A percentile compares a stretch with the other conserved stretches of the same genome.
These are phyloP conservation scores for Mycena epipterygia DNA, from an alignment of 768 basidiomycete genomes.

Conservation along the genomic window DNA sequence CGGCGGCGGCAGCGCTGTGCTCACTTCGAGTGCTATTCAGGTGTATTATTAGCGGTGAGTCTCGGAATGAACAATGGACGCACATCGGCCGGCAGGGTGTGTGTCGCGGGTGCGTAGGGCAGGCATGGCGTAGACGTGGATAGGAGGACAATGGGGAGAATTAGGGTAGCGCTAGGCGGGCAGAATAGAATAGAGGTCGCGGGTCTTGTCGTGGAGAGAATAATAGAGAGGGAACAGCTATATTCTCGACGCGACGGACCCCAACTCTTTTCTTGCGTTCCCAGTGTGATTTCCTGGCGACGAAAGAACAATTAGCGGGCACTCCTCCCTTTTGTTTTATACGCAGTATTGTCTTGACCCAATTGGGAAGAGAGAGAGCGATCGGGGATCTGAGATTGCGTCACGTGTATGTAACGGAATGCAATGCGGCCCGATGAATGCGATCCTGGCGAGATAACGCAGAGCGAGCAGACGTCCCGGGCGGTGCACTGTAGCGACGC, in stretches of 20 bases:
- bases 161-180: constrained; percentile 26
- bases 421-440: too few species aligned
- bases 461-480: too few species aligned
- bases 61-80: constrained; percentile 15
- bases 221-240: too few species aligned
- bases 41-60: background rate
- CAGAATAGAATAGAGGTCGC: constrained; percentile 12
- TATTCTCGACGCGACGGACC: background rate
- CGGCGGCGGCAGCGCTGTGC: constrained; percentile 22
- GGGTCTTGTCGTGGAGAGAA: background rate
- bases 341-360: too few species aligned
- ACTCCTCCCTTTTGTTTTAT: too few species aligned
- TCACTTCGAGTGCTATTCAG: constrained; percentile 32
- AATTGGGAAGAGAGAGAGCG: too few species aligned
- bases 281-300: background rate
- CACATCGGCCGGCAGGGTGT: constrained; percentile 50
- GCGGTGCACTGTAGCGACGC: too few species aligned
- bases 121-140: constrained; percentile 68
- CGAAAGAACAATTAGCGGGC: too few species aligned
- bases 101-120: constrained; percentile 85
- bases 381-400: too few species aligned
- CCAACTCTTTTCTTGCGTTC: background rate
- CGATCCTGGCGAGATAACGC: too few species aligned
- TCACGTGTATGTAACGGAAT: too few species aligned
- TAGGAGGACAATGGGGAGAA: constrained; percentile 26